phyloP scores from a whole-genome alignment of 2,329 filamentous ascomycete species.

The Elsinoe necatrix region DNA sequence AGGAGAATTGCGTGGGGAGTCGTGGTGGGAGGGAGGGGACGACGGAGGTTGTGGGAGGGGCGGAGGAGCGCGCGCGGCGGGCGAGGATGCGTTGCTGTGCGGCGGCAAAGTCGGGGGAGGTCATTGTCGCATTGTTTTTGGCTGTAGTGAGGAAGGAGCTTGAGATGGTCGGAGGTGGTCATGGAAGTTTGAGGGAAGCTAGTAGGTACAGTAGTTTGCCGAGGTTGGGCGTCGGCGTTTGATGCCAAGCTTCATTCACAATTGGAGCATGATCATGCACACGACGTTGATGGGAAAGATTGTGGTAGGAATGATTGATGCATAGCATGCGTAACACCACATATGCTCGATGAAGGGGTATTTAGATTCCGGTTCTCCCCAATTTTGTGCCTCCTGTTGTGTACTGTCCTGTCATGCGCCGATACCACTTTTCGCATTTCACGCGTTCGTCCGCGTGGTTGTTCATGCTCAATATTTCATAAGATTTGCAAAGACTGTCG shows the following conservation, averaged over 20 bases:
- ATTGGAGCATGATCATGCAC: not conserved
- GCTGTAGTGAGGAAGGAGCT: not conserved
- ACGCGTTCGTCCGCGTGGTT: not conserved
- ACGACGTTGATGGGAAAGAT: no score
- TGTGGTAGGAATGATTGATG: not conserved
- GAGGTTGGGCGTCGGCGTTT: conserved; percentile 11
- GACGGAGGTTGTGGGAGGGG: conserved; percentile 27
- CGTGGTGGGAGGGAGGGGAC: conserved; percentile 24
- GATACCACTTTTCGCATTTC: not conserved
- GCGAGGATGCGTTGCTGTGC: conserved; percentile 80
- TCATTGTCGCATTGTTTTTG: conserved; percentile 33
- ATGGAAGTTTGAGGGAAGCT: not conserved
- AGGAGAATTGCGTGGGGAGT: conserved; percentile 24
- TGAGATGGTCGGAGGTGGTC: not conserved
- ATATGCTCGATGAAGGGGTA: not conserved
- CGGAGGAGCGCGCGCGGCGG: conserved; percentile 51
- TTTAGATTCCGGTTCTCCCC: not conserved
- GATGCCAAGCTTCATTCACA: not conserved
- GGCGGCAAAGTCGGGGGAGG: conserved; percentile 66
- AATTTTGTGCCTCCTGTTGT: not conserved
- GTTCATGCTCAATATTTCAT: conserved; percentile 36
- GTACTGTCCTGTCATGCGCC: not conserved
- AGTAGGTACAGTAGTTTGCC: not conserved
- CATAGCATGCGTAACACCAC: not conserved
- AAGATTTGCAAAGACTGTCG: conserved; percentile 68